These are phyloP conservation scores for Pichia sp. DNA, from an alignment of 1,139 yeast genomes.

Conservation along the genomic window DNA sequence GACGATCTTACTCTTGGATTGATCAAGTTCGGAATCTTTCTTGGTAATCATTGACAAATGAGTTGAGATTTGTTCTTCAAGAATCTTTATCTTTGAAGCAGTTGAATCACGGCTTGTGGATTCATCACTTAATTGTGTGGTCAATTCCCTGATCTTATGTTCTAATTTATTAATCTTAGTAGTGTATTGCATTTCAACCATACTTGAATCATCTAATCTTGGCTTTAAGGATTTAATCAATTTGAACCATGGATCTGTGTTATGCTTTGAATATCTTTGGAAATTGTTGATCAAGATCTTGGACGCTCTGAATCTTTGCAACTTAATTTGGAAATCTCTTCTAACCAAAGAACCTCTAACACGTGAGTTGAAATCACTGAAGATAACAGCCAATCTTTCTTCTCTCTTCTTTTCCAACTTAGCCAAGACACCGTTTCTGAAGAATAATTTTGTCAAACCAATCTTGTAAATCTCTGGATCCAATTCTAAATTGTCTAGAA, in stretches of 20 bases:
- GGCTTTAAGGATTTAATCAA: slow-evolving; percentile 76
- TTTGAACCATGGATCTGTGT: slow-evolving; percentile 77
- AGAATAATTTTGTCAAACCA: slow-evolving; percentile 84
- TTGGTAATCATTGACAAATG: slow-evolving; percentile 42
- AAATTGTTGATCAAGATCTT: slow-evolving; percentile 67
- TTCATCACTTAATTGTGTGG: background rate
- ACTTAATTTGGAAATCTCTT: slow-evolving; percentile 44
- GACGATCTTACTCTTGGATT: slow-evolving; percentile 39
- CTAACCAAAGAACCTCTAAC: slow-evolving; percentile 67
- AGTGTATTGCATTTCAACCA: slow-evolving; percentile 39
- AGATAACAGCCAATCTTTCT: slow-evolving; percentile 50
- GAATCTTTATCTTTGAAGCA: slow-evolving; percentile 18
- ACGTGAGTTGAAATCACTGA: slow-evolving; percentile 65
- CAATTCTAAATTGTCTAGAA: slow-evolving; percentile 59
- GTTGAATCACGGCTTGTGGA: background rate
- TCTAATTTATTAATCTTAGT: slow-evolving; percentile 61
- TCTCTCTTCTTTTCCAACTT: slow-evolving; percentile 80
- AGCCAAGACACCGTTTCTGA: slow-evolving; percentile 93
- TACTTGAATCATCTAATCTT: slow-evolving; percentile 46
- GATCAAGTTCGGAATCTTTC: slow-evolving; percentile 43
- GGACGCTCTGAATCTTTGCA: slow-evolving; percentile 69
- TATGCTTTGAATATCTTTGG: slow-evolving; percentile 48
- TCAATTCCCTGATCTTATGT: slow-evolving; percentile 29
- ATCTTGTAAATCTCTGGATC: slow-evolving; percentile 70
- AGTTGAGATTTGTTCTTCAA: slow-evolving; percentile 35